These are phyloP conservation scores for Sphaerobolus stellatus DNA, from an alignment of 1,284 basidiomycete genomes.

Conservation along the genomic window DNA sequence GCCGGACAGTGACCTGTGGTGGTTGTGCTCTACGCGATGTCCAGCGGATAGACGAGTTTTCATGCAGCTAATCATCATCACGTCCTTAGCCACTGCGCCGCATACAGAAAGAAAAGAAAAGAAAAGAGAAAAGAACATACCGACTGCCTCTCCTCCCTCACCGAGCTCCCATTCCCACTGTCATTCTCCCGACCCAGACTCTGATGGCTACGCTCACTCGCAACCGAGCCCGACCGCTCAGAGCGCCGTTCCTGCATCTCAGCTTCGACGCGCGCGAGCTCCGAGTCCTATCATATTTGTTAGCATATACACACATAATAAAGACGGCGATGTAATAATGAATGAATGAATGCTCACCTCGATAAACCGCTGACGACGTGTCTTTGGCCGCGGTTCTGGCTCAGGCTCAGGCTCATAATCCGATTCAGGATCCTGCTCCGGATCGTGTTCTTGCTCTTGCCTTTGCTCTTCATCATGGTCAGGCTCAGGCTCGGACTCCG, in stretches of 20 bases:
- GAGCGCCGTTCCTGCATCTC: slow-evolving; percentile 61
- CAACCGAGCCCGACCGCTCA: slow-evolving; percentile 37
- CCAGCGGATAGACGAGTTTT: no score
- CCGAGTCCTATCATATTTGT: slow-evolving; percentile 35
- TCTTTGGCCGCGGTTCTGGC: background rate
- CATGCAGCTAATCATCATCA: no score
- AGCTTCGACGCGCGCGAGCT: slow-evolving; percentile 52
- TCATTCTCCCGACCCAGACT: background rate
- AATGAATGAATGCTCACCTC: background rate
- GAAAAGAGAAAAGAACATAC: background rate
- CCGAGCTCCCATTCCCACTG: background rate
- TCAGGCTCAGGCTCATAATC: background rate
- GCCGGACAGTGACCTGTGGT: background rate
- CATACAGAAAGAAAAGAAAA: background rate
- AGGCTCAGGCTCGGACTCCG: background rate
- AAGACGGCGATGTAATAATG: background rate
- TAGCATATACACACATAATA: background rate
- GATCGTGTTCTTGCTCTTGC: background rate
- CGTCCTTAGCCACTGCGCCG: no score
- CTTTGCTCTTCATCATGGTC: slow-evolving; percentile 1
- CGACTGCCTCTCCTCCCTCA: background rate
- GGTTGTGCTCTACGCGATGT: no score
- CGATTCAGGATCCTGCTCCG: background rate
- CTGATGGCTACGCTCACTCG: slow-evolving; percentile 4
- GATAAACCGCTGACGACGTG: slow-evolving; percentile 5